Evolutionary conservation across 2,329 filamentous ascomycete species (phyloP), one percentile per base, ranked within the genome.

Genomic region (Calonectria pteridis): DNA sequence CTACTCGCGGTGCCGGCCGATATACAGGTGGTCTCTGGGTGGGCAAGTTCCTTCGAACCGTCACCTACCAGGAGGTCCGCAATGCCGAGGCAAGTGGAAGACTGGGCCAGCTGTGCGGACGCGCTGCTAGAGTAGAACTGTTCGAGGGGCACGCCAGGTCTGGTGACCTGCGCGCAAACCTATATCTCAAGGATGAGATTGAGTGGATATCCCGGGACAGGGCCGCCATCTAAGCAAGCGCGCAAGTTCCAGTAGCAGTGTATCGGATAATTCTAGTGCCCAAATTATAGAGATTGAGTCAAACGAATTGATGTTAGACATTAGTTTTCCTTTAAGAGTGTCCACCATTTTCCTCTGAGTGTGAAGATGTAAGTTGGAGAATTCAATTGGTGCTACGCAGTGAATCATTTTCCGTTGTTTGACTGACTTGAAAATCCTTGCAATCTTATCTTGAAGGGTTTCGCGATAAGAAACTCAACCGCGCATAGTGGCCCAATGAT

Each of bases 141-240:
- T 76, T 76, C 6, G 74, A 76, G 26, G 72, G 72, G 11, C 74
- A 76, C n/a, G 74, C 74, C 6, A 50, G 74, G n/a, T 76, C 74
- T 4, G 72, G 74, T n/a, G 74, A 76, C 33, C 18, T 76, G 31
- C 37, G 69, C 1, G 73, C 70, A 20, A 68, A 29, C 13, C 1
- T 37, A 37, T 68, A 50, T 23, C 20, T 49, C 4, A 50, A 65
- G 18, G 70, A 72, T 49, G 58, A 67, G 1, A 64, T 72, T 23
- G 65, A 68, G 28, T 69, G 70, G 70, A 63, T 67, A 67, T 53
- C 68, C 3, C 40, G 55, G 18, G 66, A 55, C 7, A 40, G 55
- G 29, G 33, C 33, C 0, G 55, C 55, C 16, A 62, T 62, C 18
- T 26, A 50, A 58, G 28, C 9, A 11, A 9, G 23, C 16, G 6